Percentiles rank a stretch among this genome's conserved stretches.
These are phyloP conservation scores for Umbelopsis sp. DNA, from an alignment of 192 early-diverging fungal genomes.

Conservation along the genomic window DNA sequence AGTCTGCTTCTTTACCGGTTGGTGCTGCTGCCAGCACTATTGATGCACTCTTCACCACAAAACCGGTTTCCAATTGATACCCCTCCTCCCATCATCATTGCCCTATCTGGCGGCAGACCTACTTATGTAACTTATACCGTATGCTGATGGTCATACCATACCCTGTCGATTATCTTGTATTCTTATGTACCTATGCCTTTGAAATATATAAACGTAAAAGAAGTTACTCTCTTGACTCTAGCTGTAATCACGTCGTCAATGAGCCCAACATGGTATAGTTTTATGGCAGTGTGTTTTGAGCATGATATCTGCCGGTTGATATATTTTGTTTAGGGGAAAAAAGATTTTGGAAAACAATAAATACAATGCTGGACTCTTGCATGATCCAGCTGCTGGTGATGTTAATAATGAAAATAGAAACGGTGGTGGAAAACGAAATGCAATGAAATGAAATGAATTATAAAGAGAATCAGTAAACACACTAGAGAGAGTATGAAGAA, in stretches of 20 bases:
- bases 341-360: background rate
- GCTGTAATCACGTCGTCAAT: no score
- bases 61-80: conserved; percentile 1
- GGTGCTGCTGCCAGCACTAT: background rate
- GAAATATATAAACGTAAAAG: no score
- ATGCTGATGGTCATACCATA: no score
- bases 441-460: background rate
- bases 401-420: background rate
- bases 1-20: background rate
- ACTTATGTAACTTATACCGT: background rate
- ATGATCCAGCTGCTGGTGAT: conserved; percentile 1
- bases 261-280: no score
- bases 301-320: no score
- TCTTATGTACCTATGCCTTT: no score
- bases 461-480: background rate
- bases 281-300: no score
- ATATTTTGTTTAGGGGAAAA: no score
- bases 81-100: background rate
- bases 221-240: no score
- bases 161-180: no score
- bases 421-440: background rate
- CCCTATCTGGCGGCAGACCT: background rate
- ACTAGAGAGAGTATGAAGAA: background rate
- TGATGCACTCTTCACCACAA: background rate
- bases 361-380: conserved; percentile 3